Conservation (phyloP, 2,329 filamentous ascomycete genomes). For the Sordariomycetes sp. region DNA sequence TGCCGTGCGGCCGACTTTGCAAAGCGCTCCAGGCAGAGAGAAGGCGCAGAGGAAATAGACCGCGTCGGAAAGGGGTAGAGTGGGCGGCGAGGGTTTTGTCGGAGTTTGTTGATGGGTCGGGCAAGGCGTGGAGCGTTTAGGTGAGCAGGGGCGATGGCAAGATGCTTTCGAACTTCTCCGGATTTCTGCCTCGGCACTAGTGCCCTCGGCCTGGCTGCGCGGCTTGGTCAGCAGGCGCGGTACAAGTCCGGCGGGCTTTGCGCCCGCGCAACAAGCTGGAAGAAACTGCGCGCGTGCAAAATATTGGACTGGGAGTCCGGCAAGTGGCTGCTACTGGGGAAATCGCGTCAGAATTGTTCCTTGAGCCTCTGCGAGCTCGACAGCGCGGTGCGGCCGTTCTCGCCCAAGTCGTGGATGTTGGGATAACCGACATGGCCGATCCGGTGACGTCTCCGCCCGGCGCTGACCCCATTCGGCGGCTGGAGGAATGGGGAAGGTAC, state of each 20-base stretch:
- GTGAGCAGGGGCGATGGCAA: not conserved
- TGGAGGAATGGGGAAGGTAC: not conserved
- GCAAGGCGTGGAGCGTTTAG: not conserved
- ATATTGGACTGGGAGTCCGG: not conserved
- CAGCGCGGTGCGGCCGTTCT: not conserved
- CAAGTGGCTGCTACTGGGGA: too few species aligned
- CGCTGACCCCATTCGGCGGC: not conserved
- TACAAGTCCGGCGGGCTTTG: not conserved
- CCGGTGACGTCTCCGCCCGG: not conserved
- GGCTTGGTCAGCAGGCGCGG: not conserved
- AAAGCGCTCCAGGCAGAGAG: not conserved
- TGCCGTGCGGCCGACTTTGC: too few species aligned
- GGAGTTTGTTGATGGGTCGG: not conserved
- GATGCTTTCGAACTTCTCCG: not conserved
- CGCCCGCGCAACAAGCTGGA: not conserved
- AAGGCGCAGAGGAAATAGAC: not conserved
- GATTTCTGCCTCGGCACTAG: conserved; percentile 5
- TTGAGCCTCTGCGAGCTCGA: too few species aligned
- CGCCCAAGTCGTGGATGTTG: not conserved
- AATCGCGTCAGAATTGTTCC: too few species aligned
- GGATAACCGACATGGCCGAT: not conserved
- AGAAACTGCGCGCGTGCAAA: not conserved
- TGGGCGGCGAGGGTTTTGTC: not conserved
- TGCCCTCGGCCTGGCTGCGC: not conserved
- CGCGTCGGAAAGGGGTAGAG: not conserved